Evolutionary conservation across 1,284 basidiomycete species (phyloP), one percentile per base, ranked within the genome.

Genomic region (Ustilago crameri): DNA sequence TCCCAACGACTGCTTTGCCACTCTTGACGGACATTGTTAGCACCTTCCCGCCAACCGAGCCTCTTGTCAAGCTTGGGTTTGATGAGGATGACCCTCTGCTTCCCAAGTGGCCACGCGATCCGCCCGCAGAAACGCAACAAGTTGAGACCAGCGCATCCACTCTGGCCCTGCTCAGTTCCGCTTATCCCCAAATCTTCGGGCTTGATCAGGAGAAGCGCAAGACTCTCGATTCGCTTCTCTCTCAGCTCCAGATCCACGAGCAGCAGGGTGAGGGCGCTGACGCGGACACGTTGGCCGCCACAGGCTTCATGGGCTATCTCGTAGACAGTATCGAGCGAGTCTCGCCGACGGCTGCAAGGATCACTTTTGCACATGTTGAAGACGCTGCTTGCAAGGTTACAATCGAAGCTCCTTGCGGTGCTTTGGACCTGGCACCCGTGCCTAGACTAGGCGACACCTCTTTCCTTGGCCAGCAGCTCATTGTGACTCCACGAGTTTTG

Each of bases 401-500:
- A 1, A 51, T 78, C 17, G 56, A 69, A 24, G 78, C 60, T 12
- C 61, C 80, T n/a, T 80, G 80, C 43, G 81, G 81, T 9, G 54
- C 71, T 5, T 54, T 77, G 24, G 54, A 74, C 15, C 64, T 82
- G 10, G 62, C 62, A 3, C 67, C 73, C n/a, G 59, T 82, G 14
- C 75, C 75, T 1, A 42, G 54, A 27, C 62, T 81, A 0, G 70
- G 65, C 3, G 57, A 67, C 22, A 51, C 56, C 10, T 54, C 47
- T 3, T 47, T 53, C 20, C 34, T 66, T 23, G 68, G 60, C 23
- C 46, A 51, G 30, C 52, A 68, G 49, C 50, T 81, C 32, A 46
- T 78, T 30, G 55, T 83, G 32, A 83, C 84, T 9, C 80, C 82
- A 3, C 72, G 84, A 1, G 77, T 84, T 17, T 45, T 66, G 0